Percentiles rank a stretch among this genome's conserved stretches.
Evolutionary conservation across 2,329 filamentous ascomycete species (phyloP).

Genomic region (Lecanosticta acicola): DNA sequence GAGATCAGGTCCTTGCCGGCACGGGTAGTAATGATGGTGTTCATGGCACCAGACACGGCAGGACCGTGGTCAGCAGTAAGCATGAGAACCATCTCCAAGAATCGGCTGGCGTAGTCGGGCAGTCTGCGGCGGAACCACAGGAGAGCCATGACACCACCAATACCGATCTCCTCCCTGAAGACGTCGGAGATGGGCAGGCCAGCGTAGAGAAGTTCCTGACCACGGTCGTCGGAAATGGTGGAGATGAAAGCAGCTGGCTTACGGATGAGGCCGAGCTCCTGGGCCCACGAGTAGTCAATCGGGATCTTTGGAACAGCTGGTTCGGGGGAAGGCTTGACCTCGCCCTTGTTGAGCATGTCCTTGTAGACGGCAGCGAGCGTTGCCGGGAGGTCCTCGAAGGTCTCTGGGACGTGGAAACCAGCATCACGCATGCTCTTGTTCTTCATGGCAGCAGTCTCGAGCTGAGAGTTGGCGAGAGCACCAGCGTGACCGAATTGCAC

Average conservation of each 20-base stretch:
- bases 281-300: constrained; percentile 99
- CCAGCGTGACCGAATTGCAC: constrained; percentile 99
- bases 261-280: constrained; percentile 98
- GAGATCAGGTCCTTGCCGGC: constrained; percentile 98
- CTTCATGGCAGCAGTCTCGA: constrained; percentile 94
- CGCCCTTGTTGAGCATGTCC: constrained; percentile 76
- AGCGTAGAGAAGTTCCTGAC: constrained; percentile 96
- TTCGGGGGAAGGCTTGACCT: constrained; percentile 79
- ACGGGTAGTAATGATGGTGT: constrained; percentile 99
- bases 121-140: constrained; percentile 99
- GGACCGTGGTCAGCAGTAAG: constrained; percentile 98
- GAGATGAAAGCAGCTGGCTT: constrained; percentile 99
- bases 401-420: constrained; percentile 88
- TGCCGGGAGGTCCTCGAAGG: constrained; percentile 88
- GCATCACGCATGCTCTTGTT: constrained; percentile 96
- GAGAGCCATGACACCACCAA: constrained; percentile 99
- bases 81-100: constrained; percentile 99
- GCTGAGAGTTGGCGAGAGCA: constrained; percentile 97
- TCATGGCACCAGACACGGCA: constrained; percentile 99
- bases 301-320: constrained; percentile 97
- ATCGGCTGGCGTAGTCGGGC: constrained; percentile 93
- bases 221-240: constrained; percentile 99
- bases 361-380: constrained; percentile 78
- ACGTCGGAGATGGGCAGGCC: constrained; percentile 99
- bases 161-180: constrained; percentile 97